Conservation (phyloP, 2,329 filamentous ascomycete genomes). For the Drechmeria coniospora region DNA sequence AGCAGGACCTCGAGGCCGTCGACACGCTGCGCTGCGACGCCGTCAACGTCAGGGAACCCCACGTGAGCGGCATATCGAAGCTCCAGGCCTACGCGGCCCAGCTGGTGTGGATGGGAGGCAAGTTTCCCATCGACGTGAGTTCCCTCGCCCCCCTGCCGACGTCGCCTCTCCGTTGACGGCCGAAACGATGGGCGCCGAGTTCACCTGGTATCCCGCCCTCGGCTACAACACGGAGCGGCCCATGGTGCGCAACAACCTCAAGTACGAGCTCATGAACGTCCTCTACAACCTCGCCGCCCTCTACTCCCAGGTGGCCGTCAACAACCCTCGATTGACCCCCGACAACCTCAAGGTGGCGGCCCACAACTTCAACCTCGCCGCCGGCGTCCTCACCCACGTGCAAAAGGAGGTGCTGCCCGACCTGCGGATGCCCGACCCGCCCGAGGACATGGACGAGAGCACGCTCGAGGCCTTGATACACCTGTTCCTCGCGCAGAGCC, state of each 20-base stretch:
- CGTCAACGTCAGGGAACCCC: slow-evolving; percentile 77
- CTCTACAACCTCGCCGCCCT: slow-evolving; percentile 87
- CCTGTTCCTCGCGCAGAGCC: slow-evolving; percentile 78
- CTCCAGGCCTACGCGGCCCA: slow-evolving; percentile 87
- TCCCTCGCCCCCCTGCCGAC: neutral
- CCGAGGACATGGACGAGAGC: slow-evolving; percentile 87
- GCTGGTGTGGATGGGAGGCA: slow-evolving; percentile 81
- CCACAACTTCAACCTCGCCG: slow-evolving; percentile 77
- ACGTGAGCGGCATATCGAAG: slow-evolving; percentile 72
- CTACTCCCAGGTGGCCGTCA: slow-evolving; percentile 81
- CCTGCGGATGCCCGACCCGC: slow-evolving; percentile 62
- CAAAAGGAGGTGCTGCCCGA: slow-evolving; percentile 66
- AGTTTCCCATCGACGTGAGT: slow-evolving; percentile 82
- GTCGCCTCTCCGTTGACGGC: neutral
- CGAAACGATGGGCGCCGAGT: slow-evolving; percentile 72
- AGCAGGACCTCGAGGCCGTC: slow-evolving; percentile 68
- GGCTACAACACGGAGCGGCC: slow-evolving; percentile 77
- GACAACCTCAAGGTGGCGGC: slow-evolving; percentile 80
- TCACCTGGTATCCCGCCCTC: slow-evolving; percentile 87
- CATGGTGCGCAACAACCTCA: slow-evolving; percentile 48
- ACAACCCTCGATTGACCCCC: slow-evolving; percentile 58
- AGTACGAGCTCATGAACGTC: slow-evolving; percentile 80
- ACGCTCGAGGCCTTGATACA: slow-evolving; percentile 73
- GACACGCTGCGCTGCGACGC: slow-evolving; percentile 72
- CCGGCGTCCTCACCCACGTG: slow-evolving; percentile 69